A percentile compares a stretch with the other conserved stretches of the same genome.
phyloP scores from a whole-genome alignment of 1,139 yeast species.

The Geotrichum candidum region DNA sequence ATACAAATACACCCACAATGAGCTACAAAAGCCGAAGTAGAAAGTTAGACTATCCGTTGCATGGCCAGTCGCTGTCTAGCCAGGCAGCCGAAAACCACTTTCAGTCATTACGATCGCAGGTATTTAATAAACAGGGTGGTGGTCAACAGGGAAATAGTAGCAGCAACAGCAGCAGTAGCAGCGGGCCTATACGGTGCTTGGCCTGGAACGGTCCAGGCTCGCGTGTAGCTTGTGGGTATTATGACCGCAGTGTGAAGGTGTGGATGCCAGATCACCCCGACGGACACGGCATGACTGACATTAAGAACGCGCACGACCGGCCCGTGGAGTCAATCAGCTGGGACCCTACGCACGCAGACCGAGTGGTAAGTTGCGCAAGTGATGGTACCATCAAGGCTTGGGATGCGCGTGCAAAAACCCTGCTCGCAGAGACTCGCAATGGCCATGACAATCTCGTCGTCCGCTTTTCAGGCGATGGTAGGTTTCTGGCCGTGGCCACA shows the following conservation, averaged over 20 bases:
- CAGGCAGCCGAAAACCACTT: conserved; percentile 13
- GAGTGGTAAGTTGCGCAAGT: conserved; percentile 55
- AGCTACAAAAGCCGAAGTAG: neutral
- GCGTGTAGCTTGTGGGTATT: conserved; percentile 26
- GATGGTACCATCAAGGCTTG: conserved; percentile 52
- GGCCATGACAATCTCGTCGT: conserved; percentile 36
- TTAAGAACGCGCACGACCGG: conserved; percentile 18
- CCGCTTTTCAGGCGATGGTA: conserved; percentile 50
- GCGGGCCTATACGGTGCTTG: conserved; percentile 11
- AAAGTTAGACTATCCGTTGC: conserved; percentile 3
- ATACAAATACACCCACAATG: neutral
- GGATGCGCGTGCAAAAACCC: conserved; percentile 44
- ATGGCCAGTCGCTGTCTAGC: conserved; percentile 7
- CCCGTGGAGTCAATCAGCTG: conserved; percentile 49
- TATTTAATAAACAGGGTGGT: neutral
- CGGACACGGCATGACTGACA: conserved; percentile 22
- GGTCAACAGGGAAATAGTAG: neutral
- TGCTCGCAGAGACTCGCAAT: conserved; percentile 37
- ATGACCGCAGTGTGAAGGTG: conserved; percentile 27
- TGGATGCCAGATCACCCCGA: conserved; percentile 30
- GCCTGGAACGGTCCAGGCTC: conserved; percentile 30
- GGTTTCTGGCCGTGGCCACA: conserved; percentile 46
- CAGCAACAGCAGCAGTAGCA: neutral
- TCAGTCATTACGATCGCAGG: conserved; percentile 8
- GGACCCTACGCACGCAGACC: conserved; percentile 50